phyloP scores from a whole-genome alignment of 2,329 filamentous ascomycete genomes.

The Incumbomyces lentus region DNA sequence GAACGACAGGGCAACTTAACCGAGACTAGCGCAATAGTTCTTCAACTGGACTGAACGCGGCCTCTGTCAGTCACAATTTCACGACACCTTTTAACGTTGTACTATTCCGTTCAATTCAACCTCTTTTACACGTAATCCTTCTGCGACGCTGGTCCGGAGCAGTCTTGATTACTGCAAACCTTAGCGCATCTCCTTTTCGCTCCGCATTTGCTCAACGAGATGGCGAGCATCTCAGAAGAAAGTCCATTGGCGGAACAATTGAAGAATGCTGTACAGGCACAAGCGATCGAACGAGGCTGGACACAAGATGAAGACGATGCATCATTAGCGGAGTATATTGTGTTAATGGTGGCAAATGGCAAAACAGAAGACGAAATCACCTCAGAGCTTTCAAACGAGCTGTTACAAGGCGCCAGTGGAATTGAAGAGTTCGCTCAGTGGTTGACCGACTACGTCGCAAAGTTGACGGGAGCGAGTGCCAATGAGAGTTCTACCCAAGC shows the following conservation, averaged over 20 bases:
- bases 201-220: conserved; percentile 2
- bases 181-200: neutral
- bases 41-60: too few relatives aligned
- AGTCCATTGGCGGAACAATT: conserved; percentile 79
- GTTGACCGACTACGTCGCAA: conserved; percentile 76
- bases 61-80: too few relatives aligned
- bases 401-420: conserved; percentile 75
- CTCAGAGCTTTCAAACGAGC: conserved; percentile 73
- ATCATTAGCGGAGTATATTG: conserved; percentile 87
- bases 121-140: too few relatives aligned
- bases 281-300: conserved; percentile 89
- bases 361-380: conserved; percentile 87
- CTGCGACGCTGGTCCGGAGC: too few relatives aligned
- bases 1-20: too few relatives aligned
- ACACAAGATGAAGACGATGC: conserved; percentile 69
- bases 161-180: too few relatives aligned
- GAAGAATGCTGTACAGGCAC: conserved; percentile 72
- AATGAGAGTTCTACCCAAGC: conserved; percentile 44
- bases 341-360: conserved; percentile 92
- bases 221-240: conserved; percentile 43
- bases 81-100: too few relatives aligned
- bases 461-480: conserved; percentile 11
- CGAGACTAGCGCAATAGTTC: too few relatives aligned
- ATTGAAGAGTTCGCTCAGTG: conserved; percentile 78
- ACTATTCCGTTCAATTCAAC: too few relatives aligned